Conservation (phyloP, 768 basidiomycete genomes). For the Mycena venus region DNA sequence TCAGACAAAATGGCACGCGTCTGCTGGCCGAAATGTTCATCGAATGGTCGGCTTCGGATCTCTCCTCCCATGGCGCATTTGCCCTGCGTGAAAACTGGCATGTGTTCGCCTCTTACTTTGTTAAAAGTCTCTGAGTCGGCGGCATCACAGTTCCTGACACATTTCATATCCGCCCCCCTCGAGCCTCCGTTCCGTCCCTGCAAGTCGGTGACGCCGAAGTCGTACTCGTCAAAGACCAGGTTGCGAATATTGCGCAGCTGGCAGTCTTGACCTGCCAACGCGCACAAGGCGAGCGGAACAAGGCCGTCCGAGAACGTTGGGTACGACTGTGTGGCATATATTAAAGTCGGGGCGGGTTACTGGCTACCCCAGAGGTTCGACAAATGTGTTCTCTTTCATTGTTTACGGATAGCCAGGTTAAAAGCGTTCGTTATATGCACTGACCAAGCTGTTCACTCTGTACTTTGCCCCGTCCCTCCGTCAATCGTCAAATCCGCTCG, state of each 20-base stretch:
- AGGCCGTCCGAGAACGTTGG: conserved; percentile 86
- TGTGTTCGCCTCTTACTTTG: conserved; percentile 55
- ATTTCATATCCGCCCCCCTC: conserved; percentile 75
- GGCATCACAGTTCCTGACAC: conserved; percentile 80
- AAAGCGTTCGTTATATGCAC: conserved; percentile 56
- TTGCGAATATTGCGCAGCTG: conserved; percentile 92
- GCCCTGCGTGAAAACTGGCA: conserved; percentile 90
- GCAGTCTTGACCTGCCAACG: conserved; percentile 91
- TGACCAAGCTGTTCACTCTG: conserved; percentile 76
- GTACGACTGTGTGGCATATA: conserved; percentile 88
- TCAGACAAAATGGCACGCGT: no score
- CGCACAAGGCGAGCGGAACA: conserved; percentile 84
- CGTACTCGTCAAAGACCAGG: conserved; percentile 77
- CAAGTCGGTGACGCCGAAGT: conserved; percentile 72
- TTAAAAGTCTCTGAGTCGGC: conserved; percentile 11
- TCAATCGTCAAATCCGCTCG: conserved; percentile 83
- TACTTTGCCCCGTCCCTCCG: conserved; percentile 90
- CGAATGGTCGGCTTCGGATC: conserved; percentile 74
- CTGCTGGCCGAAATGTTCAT: conserved; percentile 89
- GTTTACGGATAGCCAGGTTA: background rate
- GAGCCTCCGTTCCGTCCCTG: conserved; percentile 60
- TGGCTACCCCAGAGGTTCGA: conserved; percentile 73
- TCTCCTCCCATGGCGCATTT: conserved; percentile 73
- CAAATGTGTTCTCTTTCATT: conserved; percentile 58
- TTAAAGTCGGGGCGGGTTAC: conserved; percentile 74